Conservation (phyloP, 768 basidiomycete genomes). For the Lanmaoa pseudosensibilis region DNA sequence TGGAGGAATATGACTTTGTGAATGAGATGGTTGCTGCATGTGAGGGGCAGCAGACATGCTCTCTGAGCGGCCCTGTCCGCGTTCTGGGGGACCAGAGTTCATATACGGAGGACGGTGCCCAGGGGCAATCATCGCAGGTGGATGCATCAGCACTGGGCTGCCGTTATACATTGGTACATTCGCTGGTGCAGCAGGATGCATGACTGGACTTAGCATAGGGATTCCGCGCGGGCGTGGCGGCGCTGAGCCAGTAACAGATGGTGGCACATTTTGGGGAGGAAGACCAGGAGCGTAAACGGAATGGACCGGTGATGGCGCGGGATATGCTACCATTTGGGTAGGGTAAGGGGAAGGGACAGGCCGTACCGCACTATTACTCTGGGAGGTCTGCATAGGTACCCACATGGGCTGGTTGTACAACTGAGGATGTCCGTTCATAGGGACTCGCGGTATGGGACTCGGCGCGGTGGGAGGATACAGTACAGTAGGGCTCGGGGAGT, state of each 20-base stretch:
- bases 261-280: slow-evolving; percentile 37
- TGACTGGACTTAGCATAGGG: slow-evolving; percentile 71
- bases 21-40: slow-evolving; percentile 38
- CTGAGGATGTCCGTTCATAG: slow-evolving; percentile 60
- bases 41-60: slow-evolving; percentile 41
- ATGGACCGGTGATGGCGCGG: slow-evolving; percentile 47
- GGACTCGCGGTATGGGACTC: slow-evolving; percentile 67
- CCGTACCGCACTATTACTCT: slow-evolving; percentile 54
- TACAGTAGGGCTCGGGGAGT: slow-evolving; percentile 65
- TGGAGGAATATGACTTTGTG: slow-evolving; percentile 26
- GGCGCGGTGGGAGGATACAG: slow-evolving; percentile 63
- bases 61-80: slow-evolving; percentile 51
- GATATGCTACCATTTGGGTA: slow-evolving; percentile 64
- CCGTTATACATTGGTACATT: slow-evolving; percentile 56
- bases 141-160: slow-evolving; percentile 69
- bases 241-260: slow-evolving; percentile 29
- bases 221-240: slow-evolving; percentile 50
- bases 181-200: slow-evolving; percentile 52
- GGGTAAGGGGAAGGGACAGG: slow-evolving; percentile 61
- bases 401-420: slow-evolving; percentile 65
- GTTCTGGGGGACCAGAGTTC: slow-evolving; percentile 50
- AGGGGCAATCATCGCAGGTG: slow-evolving; percentile 41
- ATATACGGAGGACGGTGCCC: slow-evolving; percentile 37
- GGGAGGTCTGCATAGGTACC: slow-evolving; percentile 53
- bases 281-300: slow-evolving; percentile 50